A percentile compares a stretch with the other conserved stretches of the same genome.
Evolutionary conservation across 176 grass and related monocot genomes (phyloP).

Genomic region (Cenchrus purpureus): DNA sequence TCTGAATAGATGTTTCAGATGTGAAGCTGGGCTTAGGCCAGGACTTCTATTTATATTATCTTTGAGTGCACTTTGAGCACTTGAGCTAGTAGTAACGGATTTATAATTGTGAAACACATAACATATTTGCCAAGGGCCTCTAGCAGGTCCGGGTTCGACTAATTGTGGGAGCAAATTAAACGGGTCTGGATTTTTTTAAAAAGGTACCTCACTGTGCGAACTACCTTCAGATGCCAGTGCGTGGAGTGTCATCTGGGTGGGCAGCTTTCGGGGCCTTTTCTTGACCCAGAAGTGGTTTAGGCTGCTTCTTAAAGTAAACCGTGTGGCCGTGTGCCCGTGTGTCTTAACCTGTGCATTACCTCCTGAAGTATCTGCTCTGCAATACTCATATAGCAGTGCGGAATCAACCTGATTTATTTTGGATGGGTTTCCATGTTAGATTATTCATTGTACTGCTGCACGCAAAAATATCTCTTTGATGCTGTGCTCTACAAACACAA

Average conservation of each 20-base stretch:
- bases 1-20: background rate
- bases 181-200: too few species aligned
- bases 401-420: conserved; percentile 14
- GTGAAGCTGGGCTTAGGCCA: background rate
- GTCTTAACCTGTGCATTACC: background rate
- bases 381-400: background rate
- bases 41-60: background rate
- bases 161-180: too few species aligned
- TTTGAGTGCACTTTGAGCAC: background rate
- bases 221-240: too few species aligned
- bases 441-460: background rate
- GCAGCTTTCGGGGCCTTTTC: too few species aligned
- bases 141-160: too few species aligned
- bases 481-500: background rate
- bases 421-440: background rate
- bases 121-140: background rate
- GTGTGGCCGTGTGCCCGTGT: too few species aligned
- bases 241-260: too few species aligned
- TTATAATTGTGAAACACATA: background rate
- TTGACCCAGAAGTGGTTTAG: too few species aligned
- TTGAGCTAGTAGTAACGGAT: background rate
- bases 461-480: background rate
- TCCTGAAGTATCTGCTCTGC: background rate
- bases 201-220: too few species aligned
- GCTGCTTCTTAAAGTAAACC: too few species aligned